phyloP scores from a whole-genome alignment of 805 yeast species.

The Priceomyces medius region DNA sequence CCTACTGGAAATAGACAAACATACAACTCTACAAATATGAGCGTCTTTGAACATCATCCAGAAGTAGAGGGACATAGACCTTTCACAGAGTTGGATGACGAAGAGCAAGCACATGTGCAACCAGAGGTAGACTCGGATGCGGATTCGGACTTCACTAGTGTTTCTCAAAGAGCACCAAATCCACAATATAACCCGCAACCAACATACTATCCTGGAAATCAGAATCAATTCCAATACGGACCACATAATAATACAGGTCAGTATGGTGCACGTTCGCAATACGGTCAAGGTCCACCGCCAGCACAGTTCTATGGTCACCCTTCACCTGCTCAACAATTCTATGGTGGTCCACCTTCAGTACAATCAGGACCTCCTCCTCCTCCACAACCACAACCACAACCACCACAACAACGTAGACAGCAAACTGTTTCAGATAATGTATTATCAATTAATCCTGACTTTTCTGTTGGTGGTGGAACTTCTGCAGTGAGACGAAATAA shows the following conservation, averaged over 20 bases:
- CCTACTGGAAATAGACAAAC: conserved; percentile 21
- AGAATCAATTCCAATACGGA: conserved; percentile 8
- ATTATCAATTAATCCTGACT: conserved; percentile 41
- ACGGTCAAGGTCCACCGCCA: conserved; percentile 15
- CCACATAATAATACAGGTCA: conserved; percentile 13
- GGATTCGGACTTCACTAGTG: conserved; percentile 72
- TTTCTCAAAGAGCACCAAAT: conserved; percentile 73
- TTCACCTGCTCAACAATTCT: conserved; percentile 8
- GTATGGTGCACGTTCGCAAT: conserved; percentile 17
- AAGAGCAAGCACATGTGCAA: conserved; percentile 11
- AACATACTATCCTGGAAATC: conserved; percentile 1
- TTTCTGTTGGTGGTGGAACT: conserved; percentile 33
- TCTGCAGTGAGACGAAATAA: conserved; percentile 17
- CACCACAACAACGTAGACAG: conserved; percentile 10
- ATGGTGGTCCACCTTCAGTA: conserved; percentile 8
- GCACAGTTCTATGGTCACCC: conserved; percentile 10
- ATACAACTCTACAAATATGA: conserved; percentile 14
- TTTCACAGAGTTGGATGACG: conserved; percentile 39
- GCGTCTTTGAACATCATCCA: conserved; percentile 46
- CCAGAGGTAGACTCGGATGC: conserved; percentile 32
- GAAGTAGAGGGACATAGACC: conserved; percentile 47
- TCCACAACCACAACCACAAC: conserved; percentile 7
- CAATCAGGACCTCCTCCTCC: conserved; percentile 5
- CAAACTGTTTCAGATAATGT: conserved; percentile 40
- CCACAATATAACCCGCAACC: conserved; percentile 32